Base-by-base conservation (phyloP, 148 eudicot species). In the Pharnaceum exiguum region DNA sequence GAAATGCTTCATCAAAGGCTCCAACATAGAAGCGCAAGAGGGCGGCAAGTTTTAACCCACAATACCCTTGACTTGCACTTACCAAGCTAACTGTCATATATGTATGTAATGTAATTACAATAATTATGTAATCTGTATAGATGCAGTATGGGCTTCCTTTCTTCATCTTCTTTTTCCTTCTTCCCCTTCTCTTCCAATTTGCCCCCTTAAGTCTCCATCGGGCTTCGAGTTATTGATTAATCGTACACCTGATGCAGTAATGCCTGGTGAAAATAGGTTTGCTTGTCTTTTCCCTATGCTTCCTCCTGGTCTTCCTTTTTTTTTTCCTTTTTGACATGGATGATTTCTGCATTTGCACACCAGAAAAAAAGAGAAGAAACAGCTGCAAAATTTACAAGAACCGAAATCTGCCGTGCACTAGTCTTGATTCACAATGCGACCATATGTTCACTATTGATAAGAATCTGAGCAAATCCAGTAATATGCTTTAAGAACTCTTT, bases 1-100 rank as follows among this genome's bases (percentile, higher is more conserved):
- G 96, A 91, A 66, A 82, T 62, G 56, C 73, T 91, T 27, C 90
- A 91, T 72, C 88, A 91, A 71, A 87, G 98, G 6, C 74, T 91
- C 43, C 98, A 91, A 61, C 86, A 91, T 60, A 71, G 98, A 60
- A 91, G 98, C 42, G 82, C 96, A 0, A 75, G 94, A 33, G 87
- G 84, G 51, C 81, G 87, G 66, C 84, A 87, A 79, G 87, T 81
- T 39, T 49, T 76, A 46, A 71, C 69, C 39, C 85, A 65, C 21
- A 73, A 60, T 25, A 67, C 79, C 26, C 49, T 79, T 48, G 81
- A 82, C 40, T 69, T 60, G 10, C 89, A 65, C n/a, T 61, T 77
- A 39, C 80, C 73, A 61, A 69, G 37, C 45, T 51, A 22, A 52
- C 36, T 33, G n/a, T 21, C 50, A 26, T 40, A 22, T 8, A 48